Conservation (phyloP, 2,329 filamentous ascomycete species). For the Emmonsia crescens region DNA sequence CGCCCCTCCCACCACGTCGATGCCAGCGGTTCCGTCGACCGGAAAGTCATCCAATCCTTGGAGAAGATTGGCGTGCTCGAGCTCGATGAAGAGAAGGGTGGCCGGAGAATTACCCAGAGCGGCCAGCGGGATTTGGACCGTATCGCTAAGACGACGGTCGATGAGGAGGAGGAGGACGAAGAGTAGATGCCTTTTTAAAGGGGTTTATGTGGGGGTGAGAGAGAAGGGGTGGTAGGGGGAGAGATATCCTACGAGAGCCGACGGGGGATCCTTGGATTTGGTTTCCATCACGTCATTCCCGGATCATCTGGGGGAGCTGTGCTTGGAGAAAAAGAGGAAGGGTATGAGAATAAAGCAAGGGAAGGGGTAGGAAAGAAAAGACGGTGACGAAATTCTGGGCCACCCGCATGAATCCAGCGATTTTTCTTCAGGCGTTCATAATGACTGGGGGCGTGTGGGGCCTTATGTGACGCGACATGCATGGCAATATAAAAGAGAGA, state of each 20-base stretch:
- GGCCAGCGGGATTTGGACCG: slow-evolving; percentile 99
- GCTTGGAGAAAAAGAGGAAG: background rate
- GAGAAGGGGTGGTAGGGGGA: background rate
- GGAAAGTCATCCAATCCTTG: slow-evolving; percentile 91
- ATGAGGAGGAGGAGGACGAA: slow-evolving; percentile 36
- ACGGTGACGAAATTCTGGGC: background rate
- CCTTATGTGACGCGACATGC: background rate
- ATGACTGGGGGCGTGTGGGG: slow-evolving; percentile 1
- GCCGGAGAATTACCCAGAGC: slow-evolving; percentile 92
- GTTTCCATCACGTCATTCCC: background rate
- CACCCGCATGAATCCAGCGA: background rate
- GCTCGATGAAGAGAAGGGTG: slow-evolving; percentile 96
- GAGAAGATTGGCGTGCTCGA: slow-evolving; percentile 99
- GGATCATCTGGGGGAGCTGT: background rate
- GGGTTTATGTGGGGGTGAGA: background rate
- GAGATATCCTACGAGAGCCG: background rate
- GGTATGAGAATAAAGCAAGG: background rate
- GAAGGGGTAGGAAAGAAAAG: background rate
- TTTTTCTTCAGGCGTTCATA: slow-evolving; percentile 4
- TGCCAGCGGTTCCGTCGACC: slow-evolving; percentile 89
- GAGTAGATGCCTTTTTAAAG: background rate
- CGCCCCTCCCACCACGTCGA: slow-evolving; percentile 91
- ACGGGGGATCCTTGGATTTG: background rate
- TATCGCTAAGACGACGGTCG: slow-evolving; percentile 64
- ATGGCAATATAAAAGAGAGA: background rate